Percentiles rank a stretch among this genome's conserved stretches.
phyloP scores from a whole-genome alignment of 306 rosid species.

The Myrica gale region DNA sequence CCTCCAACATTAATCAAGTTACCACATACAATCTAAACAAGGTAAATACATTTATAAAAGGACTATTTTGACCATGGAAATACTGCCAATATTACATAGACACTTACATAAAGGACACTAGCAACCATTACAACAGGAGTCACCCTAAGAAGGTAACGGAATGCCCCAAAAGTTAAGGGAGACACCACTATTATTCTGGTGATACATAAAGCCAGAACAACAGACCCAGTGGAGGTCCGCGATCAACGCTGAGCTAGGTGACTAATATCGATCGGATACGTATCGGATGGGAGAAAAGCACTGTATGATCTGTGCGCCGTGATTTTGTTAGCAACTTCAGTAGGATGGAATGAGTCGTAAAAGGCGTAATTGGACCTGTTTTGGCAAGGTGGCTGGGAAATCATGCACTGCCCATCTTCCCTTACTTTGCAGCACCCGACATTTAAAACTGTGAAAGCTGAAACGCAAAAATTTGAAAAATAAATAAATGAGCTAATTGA shows the following conservation, averaged over 20 bases:
- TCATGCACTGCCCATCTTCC: conserved; percentile 25
- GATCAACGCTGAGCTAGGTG: conserved; percentile 17
- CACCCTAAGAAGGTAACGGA: no score
- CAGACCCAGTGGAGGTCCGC: no score
- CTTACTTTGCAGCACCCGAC: conserved; percentile 33
- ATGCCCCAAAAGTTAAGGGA: no score
- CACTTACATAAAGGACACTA: no score
- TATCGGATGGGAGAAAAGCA: conserved; percentile 4
- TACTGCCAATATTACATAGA: no score
- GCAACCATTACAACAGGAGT: no score
- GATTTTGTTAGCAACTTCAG: conserved; percentile 22
- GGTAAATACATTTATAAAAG: no score
- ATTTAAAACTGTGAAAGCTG: conserved; percentile 9
- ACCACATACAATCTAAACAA: no score
- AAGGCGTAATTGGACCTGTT: conserved; percentile 17
- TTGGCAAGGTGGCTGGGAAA: conserved; percentile 23
- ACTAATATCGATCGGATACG: conserved; percentile 38
- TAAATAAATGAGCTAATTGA: not conserved
- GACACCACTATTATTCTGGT: no score
- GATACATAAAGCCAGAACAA: no score
- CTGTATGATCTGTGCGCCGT: conserved; percentile 20
- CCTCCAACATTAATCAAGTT: no score
- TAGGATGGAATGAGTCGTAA: conserved; percentile 47
- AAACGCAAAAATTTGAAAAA: not conserved
- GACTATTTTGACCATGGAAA: no score